Conservation (phyloP, 2,329 filamentous ascomycete species). For the Cytospora piceicola region DNA sequence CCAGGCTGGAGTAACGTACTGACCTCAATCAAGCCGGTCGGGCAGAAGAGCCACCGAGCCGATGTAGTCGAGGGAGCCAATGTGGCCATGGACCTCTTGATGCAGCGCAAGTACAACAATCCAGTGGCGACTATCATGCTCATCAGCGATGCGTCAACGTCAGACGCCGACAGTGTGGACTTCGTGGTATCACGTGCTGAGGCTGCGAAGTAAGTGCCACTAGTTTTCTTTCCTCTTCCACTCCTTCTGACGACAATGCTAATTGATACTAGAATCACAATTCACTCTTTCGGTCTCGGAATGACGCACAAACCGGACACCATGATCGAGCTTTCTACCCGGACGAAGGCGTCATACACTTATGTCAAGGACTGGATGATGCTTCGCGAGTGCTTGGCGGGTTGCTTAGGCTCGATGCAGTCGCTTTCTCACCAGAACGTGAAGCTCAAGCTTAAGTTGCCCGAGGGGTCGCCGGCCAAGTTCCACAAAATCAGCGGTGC, state of each 20-base stretch:
- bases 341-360: constrained; percentile 95
- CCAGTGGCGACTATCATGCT: constrained; percentile 93
- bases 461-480: constrained; percentile 95
- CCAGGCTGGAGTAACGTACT: constrained; percentile 86
- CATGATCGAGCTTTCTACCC: constrained; percentile 94
- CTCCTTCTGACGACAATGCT: constrained; percentile 28
- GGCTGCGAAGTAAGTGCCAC: constrained; percentile 79
- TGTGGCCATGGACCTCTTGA: constrained; percentile 96
- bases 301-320: constrained; percentile 98
- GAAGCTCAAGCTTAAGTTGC: constrained; percentile 89
- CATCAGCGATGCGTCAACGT: constrained; percentile 95
- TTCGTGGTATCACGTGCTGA: constrained; percentile 97
- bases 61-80: constrained; percentile 98
- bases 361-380: constrained; percentile 99
- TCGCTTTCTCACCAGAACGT: constrained; percentile 98
- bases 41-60: constrained; percentile 93
- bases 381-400: constrained; percentile 93
- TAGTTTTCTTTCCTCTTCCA: background rate
- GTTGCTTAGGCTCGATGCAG: constrained; percentile 89
- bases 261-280: constrained; percentile 70
- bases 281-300: constrained; percentile 94
- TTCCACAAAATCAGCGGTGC: constrained; percentile 99
- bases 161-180: constrained; percentile 92
- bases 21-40: constrained; percentile 85
- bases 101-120: constrained; percentile 96